phyloP scores from a whole-genome alignment of 345 rosid species.

The Salix exigua region DNA sequence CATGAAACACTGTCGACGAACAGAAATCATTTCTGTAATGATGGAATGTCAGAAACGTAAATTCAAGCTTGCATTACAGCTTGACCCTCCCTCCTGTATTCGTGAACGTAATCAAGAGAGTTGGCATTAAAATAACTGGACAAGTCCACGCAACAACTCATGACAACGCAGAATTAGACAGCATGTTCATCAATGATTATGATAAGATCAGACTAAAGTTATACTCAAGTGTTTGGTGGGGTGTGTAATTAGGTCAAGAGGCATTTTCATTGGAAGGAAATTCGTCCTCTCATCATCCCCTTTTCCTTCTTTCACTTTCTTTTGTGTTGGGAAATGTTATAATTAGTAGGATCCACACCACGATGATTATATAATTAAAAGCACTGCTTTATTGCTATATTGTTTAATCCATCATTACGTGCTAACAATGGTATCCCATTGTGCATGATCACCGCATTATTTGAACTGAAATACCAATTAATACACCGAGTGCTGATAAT shows the following conservation, averaged over 20 bases:
- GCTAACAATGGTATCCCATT: too few species aligned
- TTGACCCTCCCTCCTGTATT: not conserved
- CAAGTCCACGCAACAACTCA: not conserved
- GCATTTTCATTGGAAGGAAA: not conserved
- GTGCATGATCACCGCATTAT: too few species aligned
- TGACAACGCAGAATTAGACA: not conserved
- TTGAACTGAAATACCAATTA: too few species aligned
- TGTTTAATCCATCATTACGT: not conserved
- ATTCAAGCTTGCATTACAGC: not conserved
- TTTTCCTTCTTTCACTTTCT: not conserved
- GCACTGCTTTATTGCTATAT: not conserved
- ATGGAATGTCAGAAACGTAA: not conserved
- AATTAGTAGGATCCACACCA: not conserved
- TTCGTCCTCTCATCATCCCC: not conserved
- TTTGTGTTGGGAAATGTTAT: not conserved
- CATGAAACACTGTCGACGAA: not conserved
- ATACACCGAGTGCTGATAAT: too few species aligned
- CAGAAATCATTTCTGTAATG: too few species aligned
- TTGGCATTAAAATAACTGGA: not conserved
- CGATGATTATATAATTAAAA: not conserved
- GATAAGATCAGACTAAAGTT: not conserved
- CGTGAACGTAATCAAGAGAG: not conserved
- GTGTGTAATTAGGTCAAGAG: not conserved
- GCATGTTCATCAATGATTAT: not conserved
- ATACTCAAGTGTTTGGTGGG: not conserved